These are phyloP conservation scores for Uncinocarpus reesii DNA, from an alignment of 2,329 filamentous ascomycete species.

Conservation along the genomic window DNA sequence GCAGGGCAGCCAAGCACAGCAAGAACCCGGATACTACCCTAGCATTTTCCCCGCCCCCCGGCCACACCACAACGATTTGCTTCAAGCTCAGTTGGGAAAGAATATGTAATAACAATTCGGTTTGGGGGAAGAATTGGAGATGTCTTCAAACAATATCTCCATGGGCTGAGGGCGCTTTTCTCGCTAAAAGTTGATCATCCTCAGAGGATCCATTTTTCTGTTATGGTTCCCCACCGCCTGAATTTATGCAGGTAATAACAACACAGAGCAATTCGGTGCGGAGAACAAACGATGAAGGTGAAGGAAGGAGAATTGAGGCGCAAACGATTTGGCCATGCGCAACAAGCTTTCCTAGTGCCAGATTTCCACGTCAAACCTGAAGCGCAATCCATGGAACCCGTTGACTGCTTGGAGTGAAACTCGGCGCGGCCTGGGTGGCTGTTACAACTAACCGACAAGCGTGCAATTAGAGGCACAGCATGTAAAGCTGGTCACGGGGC, in stretches of 20 bases:
- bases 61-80: neutral
- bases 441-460: neutral
- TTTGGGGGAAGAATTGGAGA: neutral
- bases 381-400: neutral
- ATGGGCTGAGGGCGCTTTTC: neutral
- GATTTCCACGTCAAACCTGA: neutral
- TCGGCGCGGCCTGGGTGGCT: neutral
- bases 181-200: conserved; percentile 10
- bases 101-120: no score
- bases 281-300: neutral
- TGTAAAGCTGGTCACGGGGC: conserved; percentile 9
- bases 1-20: conserved; percentile 5
- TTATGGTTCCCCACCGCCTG: neutral
- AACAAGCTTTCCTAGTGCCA: conserved; percentile 8
- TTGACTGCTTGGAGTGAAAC: neutral
- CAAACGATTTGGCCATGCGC: conserved; percentile 3
- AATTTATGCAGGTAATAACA: neutral
- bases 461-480: conserved; percentile 5
- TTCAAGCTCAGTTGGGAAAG: conserved; percentile 7
- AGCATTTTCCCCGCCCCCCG: conserved; percentile 5
- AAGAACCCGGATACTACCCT: conserved; percentile 6
- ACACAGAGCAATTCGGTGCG: neutral
- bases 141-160: neutral
- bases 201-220: neutral
- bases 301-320: neutral